Base-by-base conservation (phyloP, 768 basidiomycete genomes). In the Rhizopogon vinicolor region DNA sequence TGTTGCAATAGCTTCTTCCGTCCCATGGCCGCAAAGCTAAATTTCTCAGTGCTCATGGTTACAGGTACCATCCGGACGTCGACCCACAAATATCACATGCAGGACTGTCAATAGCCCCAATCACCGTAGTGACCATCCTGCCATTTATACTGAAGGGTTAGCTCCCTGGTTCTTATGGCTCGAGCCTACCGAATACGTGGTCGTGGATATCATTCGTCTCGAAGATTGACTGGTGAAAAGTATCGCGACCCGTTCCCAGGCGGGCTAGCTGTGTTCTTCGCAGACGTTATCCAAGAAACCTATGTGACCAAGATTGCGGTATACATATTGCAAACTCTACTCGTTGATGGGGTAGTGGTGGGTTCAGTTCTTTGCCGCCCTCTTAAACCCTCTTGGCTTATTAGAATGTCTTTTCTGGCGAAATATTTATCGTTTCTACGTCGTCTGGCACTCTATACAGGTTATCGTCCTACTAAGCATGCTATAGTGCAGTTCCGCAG, bases 231-330 rank as follows among this genome's bases (percentile, higher is more conserved):
- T 69, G 7, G 55, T 69, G 7, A 40, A 31, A 28, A 5, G 25
- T 52, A 59, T 37, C 59, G 68, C 3, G 57, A 62, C 44, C 57
- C 51, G 5, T 56, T 53, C 18, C 60, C 61, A 13, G 62, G 58
- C 8, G 68, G 68, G 2, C 66, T 66, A 2, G 6, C 55, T 6
- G 65, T 57, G 3, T 69, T 59, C 51, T 67, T 69, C 54, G 60
- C 60, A 1, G 58, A 63, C 33, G 48, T 56, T 7, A 58, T 60
- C 41, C 52, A 69, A 33, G 44, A 51, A 6, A 63, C 66, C 1
- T 67, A 65, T 48, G 53, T 69, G 22, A 59, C 63, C 52, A 67
- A 67, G 43, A 66, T 60, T 41, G 60, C 54, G 9, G 46, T 68
- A 13, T 66, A 63, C 43, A 44, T 39, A 6, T n/a, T 60, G 14